Evolutionary conservation across 345 rosid genomes (phyloP), one percentile per base, ranked within the genome.

Genomic region (Citrus unshiu): DNA sequence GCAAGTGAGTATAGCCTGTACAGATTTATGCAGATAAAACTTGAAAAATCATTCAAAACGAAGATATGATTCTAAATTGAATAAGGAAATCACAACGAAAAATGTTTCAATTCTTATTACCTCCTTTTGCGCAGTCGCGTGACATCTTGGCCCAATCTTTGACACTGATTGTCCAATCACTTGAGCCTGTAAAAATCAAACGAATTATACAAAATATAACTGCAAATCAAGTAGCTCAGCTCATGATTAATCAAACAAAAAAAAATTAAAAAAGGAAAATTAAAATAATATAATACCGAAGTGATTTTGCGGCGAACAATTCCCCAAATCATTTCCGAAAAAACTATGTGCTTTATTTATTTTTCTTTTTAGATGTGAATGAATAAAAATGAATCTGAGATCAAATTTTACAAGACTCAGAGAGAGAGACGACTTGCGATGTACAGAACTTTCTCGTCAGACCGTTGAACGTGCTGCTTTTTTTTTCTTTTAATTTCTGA

Each of bases 251-350:
- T 29, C 39, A 72, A 56, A 54, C 34, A 9, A 21, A 68, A 68
- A 67, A 39, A 39, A 39, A 39, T 2, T 7, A 39, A 39, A 51
- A 9, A 30, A 18, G 4, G 2, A 16, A 9, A 58, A 75, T 0
- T 39, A 10, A 35, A 58, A 39, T 25, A 62, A 19, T 10, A 68
- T 2, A 8, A 21, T 81, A 81, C 78, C 66, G 67, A 67, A 73
- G 81, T 76, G 73, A 73, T 65, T 77, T 51, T 65, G 19, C 84
- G 81, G 34, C 81, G 81, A 73, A 77, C 4, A 77, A 73, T 61
- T 30, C 81, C 78, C 78, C 66, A 77, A 73, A 81, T 77, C 84
- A 81, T 81, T 35, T 77, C 27, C 68, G 6, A 43, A 66, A 66
- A 6, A 22, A 51, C 62, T 13, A 63, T 30, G 5, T 22, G 14